Conservation (phyloP, 345 rosid species). For the Capsella bursapastoris region DNA sequence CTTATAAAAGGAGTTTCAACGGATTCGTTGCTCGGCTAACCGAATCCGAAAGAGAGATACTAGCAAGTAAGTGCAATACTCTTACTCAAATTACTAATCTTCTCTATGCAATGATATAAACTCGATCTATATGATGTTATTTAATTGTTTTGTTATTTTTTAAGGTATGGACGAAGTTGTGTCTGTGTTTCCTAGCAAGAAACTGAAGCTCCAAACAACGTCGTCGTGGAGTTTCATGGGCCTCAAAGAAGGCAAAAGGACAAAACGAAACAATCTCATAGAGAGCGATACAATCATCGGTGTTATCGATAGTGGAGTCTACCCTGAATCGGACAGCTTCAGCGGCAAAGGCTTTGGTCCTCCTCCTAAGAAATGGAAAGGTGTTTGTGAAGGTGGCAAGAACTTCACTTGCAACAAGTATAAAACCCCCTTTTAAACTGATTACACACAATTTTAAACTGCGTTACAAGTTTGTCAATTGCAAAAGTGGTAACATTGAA, state of each 20-base stretch:
- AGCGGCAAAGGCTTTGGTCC: slow-evolving; percentile 51
- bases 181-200: slow-evolving; percentile 59
- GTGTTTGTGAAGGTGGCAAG: slow-evolving; percentile 46
- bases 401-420: slow-evolving; percentile 74
- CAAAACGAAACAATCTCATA: slow-evolving; percentile 35
- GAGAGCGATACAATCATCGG: slow-evolving; percentile 54
- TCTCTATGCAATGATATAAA: background rate
- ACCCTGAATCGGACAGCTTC: slow-evolving; percentile 57
- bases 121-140: no score
- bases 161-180: slow-evolving; percentile 59
- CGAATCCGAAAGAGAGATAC: slow-evolving; percentile 46
- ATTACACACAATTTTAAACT: background rate
- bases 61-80: slow-evolving; percentile 44
- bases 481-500: slow-evolving; percentile 25
- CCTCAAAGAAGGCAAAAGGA: slow-evolving; percentile 41
- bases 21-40: slow-evolving; percentile 62
- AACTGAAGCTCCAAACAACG: slow-evolving; percentile 55
- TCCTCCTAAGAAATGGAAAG: slow-evolving; percentile 59
- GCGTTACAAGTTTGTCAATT: background rate
- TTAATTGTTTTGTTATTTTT: background rate
- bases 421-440: background rate
- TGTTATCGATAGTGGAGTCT: slow-evolving; percentile 59
- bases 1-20: slow-evolving; percentile 61
- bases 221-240: slow-evolving; percentile 69
- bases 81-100: background rate